A percentile compares a stretch with the other conserved stretches of the same genome.
Conservation (phyloP, 805 yeast genomes). For the Starmerella stigmatis region DNA sequence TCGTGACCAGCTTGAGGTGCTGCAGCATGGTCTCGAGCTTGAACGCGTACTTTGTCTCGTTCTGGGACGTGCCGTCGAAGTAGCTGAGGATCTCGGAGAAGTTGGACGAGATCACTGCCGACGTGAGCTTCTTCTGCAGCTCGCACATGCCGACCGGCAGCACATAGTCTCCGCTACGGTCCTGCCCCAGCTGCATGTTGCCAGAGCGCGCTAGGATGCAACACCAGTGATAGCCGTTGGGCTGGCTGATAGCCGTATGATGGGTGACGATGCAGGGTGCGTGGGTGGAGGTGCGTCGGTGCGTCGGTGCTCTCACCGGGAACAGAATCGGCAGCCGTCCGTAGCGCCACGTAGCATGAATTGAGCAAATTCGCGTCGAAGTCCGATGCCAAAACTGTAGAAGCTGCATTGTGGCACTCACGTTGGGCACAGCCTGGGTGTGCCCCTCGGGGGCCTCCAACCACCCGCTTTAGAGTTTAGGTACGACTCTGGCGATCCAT, state of each 20-base stretch:
- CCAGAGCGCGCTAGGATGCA: no score
- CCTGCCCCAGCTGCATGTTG: conserved; percentile 7
- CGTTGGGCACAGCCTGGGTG: no score
- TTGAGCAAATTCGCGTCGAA: no score
- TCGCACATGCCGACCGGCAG: conserved; percentile 24
- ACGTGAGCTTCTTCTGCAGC: conserved; percentile 74
- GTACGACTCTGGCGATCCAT: no score
- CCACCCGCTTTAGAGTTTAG: no score
- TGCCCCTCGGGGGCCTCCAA: no score
- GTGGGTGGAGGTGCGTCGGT: background rate
- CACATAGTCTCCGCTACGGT: conserved; percentile 15
- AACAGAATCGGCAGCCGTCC: background rate
- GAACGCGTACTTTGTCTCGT: conserved; percentile 46
- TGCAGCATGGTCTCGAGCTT: conserved; percentile 55
- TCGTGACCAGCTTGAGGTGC: conserved; percentile 68
- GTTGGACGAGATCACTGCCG: conserved; percentile 83
- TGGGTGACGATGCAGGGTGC: no score
- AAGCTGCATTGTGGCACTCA: no score
- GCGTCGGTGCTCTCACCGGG: background rate
- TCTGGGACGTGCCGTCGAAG: conserved; percentile 50
- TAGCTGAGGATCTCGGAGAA: conserved; percentile 82
- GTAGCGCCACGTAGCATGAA: no score
- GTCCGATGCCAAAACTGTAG: no score
- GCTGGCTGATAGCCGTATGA: background rate
- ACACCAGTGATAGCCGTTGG: no score